These are phyloP conservation scores for Fusarium staphyleae DNA, from an alignment of 2,329 filamentous ascomycete genomes.

Conservation along the genomic window DNA sequence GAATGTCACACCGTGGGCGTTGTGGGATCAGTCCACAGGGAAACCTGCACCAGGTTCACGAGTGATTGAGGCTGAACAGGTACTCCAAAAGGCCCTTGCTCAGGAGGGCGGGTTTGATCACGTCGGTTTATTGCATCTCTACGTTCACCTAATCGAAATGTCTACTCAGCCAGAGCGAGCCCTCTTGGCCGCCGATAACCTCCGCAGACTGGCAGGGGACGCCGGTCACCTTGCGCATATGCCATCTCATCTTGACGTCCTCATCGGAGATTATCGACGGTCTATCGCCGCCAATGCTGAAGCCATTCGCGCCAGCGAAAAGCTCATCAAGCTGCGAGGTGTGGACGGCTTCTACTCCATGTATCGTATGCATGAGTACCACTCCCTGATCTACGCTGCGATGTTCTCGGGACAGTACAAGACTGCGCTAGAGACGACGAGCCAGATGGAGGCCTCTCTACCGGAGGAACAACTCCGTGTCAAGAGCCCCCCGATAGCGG, in stretches of 20 bases:
- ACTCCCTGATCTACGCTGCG: conserved; percentile 77
- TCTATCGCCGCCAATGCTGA: conserved; percentile 71
- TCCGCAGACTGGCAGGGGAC: conserved; percentile 72
- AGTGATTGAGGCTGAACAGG: conserved; percentile 41
- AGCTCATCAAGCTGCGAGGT: conserved; percentile 65
- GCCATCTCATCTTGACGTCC: conserved; percentile 74
- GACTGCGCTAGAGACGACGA: conserved; percentile 67
- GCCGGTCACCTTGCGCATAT: conserved; percentile 76
- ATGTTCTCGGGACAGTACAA: conserved; percentile 75
- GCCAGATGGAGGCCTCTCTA: conserved; percentile 65
- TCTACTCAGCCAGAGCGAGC: conserved; percentile 69
- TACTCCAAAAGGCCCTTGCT: conserved; percentile 56
- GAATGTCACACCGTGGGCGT: conserved; percentile 56
- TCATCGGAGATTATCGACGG: conserved; percentile 74
- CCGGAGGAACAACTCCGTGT: conserved; percentile 69
- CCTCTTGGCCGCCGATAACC: conserved; percentile 64
- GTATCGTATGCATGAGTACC: conserved; percentile 77
- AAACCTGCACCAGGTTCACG: conserved; percentile 39
- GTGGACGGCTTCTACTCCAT: conserved; percentile 77
- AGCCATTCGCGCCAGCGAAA: conserved; percentile 72
- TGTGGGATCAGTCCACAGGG: conserved; percentile 52
- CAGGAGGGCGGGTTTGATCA: conserved; percentile 59
- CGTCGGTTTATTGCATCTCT: conserved; percentile 75
- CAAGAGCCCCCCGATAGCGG: conserved; percentile 74
- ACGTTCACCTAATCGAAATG: conserved; percentile 82